Evolutionary conservation across 169 alveolate genomes (phyloP).

Genomic region (Plasmodium malariae): DNA sequence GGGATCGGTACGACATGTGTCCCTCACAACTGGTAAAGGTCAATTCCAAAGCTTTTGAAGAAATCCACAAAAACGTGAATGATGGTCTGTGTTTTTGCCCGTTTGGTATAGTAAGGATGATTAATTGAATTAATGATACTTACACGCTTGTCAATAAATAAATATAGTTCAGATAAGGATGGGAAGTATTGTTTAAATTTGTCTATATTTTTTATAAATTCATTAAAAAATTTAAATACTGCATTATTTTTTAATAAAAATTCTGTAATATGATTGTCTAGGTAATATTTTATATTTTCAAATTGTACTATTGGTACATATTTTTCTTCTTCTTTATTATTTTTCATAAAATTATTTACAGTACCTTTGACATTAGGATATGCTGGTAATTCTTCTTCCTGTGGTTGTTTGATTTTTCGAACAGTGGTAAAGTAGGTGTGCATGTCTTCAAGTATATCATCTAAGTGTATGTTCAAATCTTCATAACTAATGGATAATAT

Average conservation of each 20-base stretch:
- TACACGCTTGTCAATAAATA: conserved; percentile 38
- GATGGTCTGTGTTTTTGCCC: conserved; percentile 9
- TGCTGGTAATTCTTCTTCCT: not conserved
- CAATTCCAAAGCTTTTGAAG: conserved; percentile 8
- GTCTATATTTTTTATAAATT: conserved; percentile 28
- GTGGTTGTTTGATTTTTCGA: not conserved
- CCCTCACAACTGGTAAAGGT: conserved; percentile 17
- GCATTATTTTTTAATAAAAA: conserved; percentile 31
- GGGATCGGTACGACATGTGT: too few relatives aligned
- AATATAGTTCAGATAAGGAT: conserved; percentile 39
- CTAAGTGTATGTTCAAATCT: conserved; percentile 2
- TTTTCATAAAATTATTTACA: conserved; percentile 5
- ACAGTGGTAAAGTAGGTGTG: not conserved
- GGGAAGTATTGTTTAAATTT: conserved; percentile 51
- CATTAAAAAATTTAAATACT: conserved; percentile 17
- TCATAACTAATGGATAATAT: not conserved
- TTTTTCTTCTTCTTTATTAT: not conserved
- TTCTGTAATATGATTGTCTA: conserved; percentile 25
- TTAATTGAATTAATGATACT: conserved; percentile 20
- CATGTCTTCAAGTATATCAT: not conserved
- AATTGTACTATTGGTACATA: too few relatives aligned
- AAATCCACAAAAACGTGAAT: conserved; percentile 16
- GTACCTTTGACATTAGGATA: conserved; percentile 2
- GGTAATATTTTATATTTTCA: conserved; percentile 16
- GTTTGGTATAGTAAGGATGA: not conserved